Conservation (phyloP, 2,329 filamentous ascomycete species). For the Hypomyces rosellus region DNA sequence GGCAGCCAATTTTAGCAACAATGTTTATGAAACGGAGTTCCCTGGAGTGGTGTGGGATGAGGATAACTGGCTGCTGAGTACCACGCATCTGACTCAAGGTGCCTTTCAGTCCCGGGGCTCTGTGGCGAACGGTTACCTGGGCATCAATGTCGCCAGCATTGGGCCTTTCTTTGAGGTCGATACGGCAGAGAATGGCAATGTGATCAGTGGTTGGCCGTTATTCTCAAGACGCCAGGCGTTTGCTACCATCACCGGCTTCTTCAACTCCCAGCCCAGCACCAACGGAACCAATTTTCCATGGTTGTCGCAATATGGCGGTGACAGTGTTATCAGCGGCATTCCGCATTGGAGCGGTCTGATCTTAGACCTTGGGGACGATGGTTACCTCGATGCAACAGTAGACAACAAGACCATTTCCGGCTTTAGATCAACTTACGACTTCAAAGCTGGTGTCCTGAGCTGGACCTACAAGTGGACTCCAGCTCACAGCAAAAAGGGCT, state of each 20-base stretch:
- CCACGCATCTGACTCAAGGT: constrained; percentile 19
- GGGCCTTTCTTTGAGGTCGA: constrained; percentile 24
- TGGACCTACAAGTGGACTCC: constrained; percentile 66
- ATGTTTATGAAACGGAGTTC: constrained; percentile 19
- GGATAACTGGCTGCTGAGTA: constrained; percentile 20
- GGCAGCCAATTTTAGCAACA: background rate
- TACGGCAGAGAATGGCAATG: constrained; percentile 14
- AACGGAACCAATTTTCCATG: constrained; percentile 60
- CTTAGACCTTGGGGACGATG: constrained; percentile 46
- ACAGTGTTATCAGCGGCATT: constrained; percentile 64
- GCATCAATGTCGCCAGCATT: constrained; percentile 21
- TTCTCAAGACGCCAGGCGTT: constrained; percentile 59
- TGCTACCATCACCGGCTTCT: constrained; percentile 63
- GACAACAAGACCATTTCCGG: constrained; percentile 51
- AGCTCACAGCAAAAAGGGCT: constrained; percentile 24
- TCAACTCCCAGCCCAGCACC: constrained; percentile 50
- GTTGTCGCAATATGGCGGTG: constrained; percentile 53
- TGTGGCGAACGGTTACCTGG: constrained; percentile 24
- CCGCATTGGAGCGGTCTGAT: constrained; percentile 49
- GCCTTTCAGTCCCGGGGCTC: constrained; percentile 23
- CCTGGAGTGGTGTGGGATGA: constrained; percentile 22
- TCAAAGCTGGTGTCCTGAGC: constrained; percentile 54
- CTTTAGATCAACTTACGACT: constrained; percentile 56
- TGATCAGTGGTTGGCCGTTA: constrained; percentile 62
- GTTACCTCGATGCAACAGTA: constrained; percentile 55